Evolutionary conservation across 2,329 filamentous ascomycete species (phyloP).

Genomic region (Botrytis aclada): DNA sequence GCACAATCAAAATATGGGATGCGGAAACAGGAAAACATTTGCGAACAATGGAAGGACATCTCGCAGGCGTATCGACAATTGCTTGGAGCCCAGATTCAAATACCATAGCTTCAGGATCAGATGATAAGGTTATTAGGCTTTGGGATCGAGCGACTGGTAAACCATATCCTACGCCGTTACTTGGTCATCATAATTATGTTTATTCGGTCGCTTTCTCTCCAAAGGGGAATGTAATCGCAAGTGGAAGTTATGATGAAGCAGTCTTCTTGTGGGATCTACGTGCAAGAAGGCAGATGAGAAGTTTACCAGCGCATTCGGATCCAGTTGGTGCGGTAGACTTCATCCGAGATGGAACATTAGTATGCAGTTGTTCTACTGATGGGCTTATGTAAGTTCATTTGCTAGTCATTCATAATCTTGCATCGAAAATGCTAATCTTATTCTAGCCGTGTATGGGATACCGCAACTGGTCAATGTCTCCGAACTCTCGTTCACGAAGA

Average conservation of each 20-base stretch:
- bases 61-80: slow-evolving; percentile 87
- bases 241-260: slow-evolving; percentile 94
- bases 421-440: slow-evolving; percentile 15
- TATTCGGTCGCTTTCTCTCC: slow-evolving; percentile 95
- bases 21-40: slow-evolving; percentile 72
- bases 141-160: slow-evolving; percentile 73
- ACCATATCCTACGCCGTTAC: slow-evolving; percentile 55
- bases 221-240: slow-evolving; percentile 94
- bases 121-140: slow-evolving; percentile 92
- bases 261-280: slow-evolving; percentile 96
- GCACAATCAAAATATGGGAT: slow-evolving; percentile 89
- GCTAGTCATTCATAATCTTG: neutral
- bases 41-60: slow-evolving; percentile 87
- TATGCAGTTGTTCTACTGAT: slow-evolving; percentile 88
- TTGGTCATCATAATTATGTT: slow-evolving; percentile 94
- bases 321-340: slow-evolving; percentile 94
- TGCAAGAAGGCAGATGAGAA: slow-evolving; percentile 82
- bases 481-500: slow-evolving; percentile 95
- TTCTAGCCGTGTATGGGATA: slow-evolving; percentile 84
- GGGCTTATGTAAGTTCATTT: slow-evolving; percentile 67
- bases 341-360: slow-evolving; percentile 83
- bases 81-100: slow-evolving; percentile 92
- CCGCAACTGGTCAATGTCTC: slow-evolving; percentile 88
- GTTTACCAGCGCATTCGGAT: slow-evolving; percentile 89
- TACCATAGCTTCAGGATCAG: slow-evolving; percentile 84